Evolutionary conservation across 306 rosid genomes (phyloP).

Genomic region (Echinosophora koreensis): DNA sequence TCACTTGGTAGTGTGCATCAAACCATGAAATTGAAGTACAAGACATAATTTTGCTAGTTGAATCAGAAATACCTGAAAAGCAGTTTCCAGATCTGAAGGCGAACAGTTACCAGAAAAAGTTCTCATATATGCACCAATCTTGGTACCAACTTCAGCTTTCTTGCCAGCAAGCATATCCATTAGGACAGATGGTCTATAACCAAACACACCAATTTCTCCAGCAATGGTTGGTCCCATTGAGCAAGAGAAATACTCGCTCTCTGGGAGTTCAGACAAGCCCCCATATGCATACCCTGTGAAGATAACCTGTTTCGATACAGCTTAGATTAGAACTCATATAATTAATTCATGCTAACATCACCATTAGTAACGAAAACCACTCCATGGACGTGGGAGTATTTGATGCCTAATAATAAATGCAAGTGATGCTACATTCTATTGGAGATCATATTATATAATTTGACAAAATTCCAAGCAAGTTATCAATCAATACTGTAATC

Average conservation of each 20-base stretch:
- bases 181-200: slow-evolving; percentile 90
- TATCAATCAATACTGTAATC: slow-evolving; percentile 23
- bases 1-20: slow-evolving; percentile 6
- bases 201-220: slow-evolving; percentile 96
- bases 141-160: slow-evolving; percentile 96
- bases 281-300: slow-evolving; percentile 98
- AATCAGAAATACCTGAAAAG: slow-evolving; percentile 81
- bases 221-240: slow-evolving; percentile 97
- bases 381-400: slow-evolving; percentile 17
- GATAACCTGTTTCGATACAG: slow-evolving; percentile 73
- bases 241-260: slow-evolving; percentile 87
- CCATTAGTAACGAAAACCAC: slow-evolving; percentile 37
- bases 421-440: slow-evolving; percentile 15
- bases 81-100: slow-evolving; percentile 96
- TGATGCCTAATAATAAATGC: slow-evolving; percentile 34
- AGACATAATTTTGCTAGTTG: slow-evolving; percentile 22
- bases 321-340: slow-evolving; percentile 41
- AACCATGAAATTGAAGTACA: slow-evolving; percentile 19
- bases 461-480: slow-evolving; percentile 10
- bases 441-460: slow-evolving; percentile 21
- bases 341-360: slow-evolving; percentile 29
- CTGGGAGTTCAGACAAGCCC: slow-evolving; percentile 91
- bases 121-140: slow-evolving; percentile 97
- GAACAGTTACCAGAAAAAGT: slow-evolving; percentile 95
- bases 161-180: slow-evolving; percentile 99